Evolutionary conservation across 192 early-diverging fungal species (phyloP).

Genomic region (Entomortierella chlamydospora): DNA sequence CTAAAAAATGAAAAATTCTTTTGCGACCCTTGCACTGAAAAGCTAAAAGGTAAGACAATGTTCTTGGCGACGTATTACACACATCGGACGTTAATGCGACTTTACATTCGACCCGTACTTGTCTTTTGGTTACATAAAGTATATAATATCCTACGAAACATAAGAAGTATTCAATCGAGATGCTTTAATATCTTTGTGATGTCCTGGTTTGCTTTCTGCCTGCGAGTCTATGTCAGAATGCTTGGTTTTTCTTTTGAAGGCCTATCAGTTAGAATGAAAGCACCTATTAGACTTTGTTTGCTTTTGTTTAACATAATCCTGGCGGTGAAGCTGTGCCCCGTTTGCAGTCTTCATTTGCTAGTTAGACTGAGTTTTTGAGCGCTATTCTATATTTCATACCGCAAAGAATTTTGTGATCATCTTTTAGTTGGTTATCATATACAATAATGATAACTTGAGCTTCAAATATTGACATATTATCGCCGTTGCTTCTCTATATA

Average conservation of each 20-base stretch:
- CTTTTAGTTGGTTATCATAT: neutral
- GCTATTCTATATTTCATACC: no score
- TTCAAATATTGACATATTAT: conserved; percentile 1
- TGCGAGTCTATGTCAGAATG: neutral
- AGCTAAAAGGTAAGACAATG: conserved; percentile 47
- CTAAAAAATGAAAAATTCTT: conserved; percentile 53
- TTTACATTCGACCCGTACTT: neutral
- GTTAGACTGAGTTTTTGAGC: no score
- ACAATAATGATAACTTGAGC: neutral
- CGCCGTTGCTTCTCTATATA: neutral
- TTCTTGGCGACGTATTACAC: neutral
- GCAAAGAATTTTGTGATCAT: no score
- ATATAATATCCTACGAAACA: conserved; percentile 16
- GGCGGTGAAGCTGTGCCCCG: no score
- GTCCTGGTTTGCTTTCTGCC: neutral
- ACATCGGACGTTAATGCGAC: neutral
- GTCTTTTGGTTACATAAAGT: conserved; percentile 20
- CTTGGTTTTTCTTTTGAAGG: neutral
- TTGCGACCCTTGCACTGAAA: conserved; percentile 48
- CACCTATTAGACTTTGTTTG: no score
- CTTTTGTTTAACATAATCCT: no score
- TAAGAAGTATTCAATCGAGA: neutral
- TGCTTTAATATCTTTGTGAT: neutral
- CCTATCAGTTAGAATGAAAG: neutral
- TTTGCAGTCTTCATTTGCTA: no score